Conservation (phyloP, 495 filamentous ascomycete genomes). For the Penicillium daleae region DNA sequence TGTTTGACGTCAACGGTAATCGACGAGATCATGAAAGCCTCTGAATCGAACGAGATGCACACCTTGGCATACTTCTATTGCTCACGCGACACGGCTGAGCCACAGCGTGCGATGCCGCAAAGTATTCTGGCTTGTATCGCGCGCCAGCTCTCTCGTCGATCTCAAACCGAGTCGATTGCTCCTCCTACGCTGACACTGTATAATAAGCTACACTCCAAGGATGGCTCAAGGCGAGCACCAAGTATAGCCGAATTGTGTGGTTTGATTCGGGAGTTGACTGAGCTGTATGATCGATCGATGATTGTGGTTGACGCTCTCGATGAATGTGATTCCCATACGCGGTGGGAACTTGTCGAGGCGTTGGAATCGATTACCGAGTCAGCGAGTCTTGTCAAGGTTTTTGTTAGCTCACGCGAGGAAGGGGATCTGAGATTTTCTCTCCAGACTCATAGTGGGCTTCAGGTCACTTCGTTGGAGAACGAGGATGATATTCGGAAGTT, state of each 20-base stretch:
- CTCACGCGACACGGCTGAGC: conserved; percentile 1
- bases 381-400: background rate
- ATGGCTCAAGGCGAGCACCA: background rate
- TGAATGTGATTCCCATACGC: background rate
- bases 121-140: background rate
- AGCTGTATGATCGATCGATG: background rate
- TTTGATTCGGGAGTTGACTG: background rate
- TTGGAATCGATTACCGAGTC: background rate
- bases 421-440: background rate
- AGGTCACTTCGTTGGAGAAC: background rate
- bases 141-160: background rate
- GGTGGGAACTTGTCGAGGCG: background rate
- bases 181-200: background rate
- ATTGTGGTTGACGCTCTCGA: background rate
- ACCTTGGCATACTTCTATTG: background rate
- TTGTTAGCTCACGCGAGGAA: background rate
- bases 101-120: background rate
- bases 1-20: background rate
- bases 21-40: background rate
- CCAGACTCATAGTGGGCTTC: conserved; percentile 2
- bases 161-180: background rate
- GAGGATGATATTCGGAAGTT: conserved; percentile 1
- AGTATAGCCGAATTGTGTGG: background rate
- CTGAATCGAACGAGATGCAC: background rate
- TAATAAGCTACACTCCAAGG: background rate